Evolutionary conservation across 129 eudicot species (phyloP).

Genomic region (Cynara cardunculus): DNA sequence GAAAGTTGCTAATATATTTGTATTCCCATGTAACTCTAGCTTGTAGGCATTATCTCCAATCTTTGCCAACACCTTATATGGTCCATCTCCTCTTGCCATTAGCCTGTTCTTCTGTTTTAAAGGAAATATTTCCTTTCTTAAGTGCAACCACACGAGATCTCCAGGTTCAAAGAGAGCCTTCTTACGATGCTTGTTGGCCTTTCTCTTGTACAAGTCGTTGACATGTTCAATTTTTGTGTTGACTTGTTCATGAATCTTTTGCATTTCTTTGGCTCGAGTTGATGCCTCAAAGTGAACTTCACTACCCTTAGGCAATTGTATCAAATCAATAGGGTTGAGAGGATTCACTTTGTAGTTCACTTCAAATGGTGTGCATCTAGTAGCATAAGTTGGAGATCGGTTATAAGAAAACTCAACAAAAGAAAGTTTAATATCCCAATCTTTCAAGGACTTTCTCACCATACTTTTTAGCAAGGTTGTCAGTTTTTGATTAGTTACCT

Average conservation of each 20-base stretch:
- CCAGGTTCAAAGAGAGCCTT: background rate
- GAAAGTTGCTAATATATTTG: background rate
- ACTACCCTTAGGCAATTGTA: background rate
- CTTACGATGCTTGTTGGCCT: background rate
- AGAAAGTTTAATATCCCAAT: background rate
- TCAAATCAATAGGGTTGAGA: background rate
- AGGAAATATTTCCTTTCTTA: background rate
- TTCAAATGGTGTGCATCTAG: background rate
- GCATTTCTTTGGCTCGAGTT: background rate
- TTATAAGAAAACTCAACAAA: too few species aligned
- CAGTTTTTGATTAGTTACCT: background rate
- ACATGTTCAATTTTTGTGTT: background rate
- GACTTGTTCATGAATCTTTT: background rate
- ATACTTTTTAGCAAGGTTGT: background rate
- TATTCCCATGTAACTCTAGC: background rate
- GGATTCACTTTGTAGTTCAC: conserved; percentile 7
- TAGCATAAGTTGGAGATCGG: conserved; percentile 2
- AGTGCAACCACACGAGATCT: conserved; percentile 5
- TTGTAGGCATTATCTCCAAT: background rate
- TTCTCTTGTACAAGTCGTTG: background rate
- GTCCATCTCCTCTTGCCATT: background rate
- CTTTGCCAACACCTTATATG: background rate
- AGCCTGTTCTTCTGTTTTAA: background rate
- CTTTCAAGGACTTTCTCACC: conserved; percentile 5
- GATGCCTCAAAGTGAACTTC: background rate